phyloP scores from a whole-genome alignment of 495 filamentous ascomycete genomes.

The Penicillium nucicola region DNA sequence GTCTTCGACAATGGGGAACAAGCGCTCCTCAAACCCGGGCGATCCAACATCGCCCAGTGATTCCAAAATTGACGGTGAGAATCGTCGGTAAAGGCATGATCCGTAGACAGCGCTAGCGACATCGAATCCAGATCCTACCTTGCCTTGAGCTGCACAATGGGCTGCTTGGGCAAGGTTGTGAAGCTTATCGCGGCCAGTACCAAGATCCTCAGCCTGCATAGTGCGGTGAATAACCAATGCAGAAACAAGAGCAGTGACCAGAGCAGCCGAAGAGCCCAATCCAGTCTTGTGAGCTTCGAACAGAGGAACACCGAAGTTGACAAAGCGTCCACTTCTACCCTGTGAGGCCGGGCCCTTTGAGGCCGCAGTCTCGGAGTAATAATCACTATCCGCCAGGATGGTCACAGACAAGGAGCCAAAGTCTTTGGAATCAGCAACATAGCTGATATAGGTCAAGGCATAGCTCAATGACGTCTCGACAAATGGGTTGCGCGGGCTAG shows the following conservation, averaged over 20 bases:
- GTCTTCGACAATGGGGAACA: conserved; percentile 65
- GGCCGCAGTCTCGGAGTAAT: conserved; percentile 75
- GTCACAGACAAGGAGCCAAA: conserved; percentile 72
- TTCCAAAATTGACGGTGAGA: conserved; percentile 74
- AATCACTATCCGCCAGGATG: conserved; percentile 92
- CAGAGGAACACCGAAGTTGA: conserved; percentile 73
- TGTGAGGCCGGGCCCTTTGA: conserved; percentile 26
- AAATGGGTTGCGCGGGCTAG: conserved; percentile 66
- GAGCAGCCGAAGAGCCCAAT: conserved; percentile 89
- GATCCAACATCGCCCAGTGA: conserved; percentile 60
- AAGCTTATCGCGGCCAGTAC: conserved; percentile 52
- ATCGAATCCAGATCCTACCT: conserved; percentile 94
- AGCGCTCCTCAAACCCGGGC: conserved; percentile 59
- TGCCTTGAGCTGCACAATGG: conserved; percentile 95
- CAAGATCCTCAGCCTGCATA: conserved; percentile 59
- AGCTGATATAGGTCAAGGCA: conserved; percentile 75
- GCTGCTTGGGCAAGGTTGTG: conserved; percentile 93
- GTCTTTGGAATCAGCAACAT: conserved; percentile 47
- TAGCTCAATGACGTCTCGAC: conserved; percentile 88
- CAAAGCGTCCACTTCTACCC: conserved; percentile 53
- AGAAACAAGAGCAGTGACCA: conserved; percentile 88
- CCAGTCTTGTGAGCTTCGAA: conserved; percentile 89
- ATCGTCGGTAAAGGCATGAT: conserved; percentile 84
- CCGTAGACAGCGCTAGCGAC: conserved; percentile 93
- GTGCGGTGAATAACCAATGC: conserved; percentile 75